These are phyloP conservation scores for Cyclanthera cordifolia DNA, from an alignment of 306 rosid genomes.

Conservation along the genomic window DNA sequence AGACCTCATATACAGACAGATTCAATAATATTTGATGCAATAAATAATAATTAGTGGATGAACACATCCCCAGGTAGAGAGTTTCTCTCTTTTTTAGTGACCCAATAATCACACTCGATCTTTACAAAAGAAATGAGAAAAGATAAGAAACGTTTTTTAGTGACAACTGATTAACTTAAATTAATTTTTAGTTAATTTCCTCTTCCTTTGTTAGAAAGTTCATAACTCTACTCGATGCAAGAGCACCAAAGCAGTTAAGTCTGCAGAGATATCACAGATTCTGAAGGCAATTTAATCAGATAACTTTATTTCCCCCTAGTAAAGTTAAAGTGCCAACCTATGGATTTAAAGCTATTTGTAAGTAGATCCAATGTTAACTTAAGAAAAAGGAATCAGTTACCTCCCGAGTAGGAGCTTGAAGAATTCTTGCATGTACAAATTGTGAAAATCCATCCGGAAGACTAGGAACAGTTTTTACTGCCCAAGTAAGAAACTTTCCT, in stretches of 20 bases:
- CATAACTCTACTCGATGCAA: not conserved
- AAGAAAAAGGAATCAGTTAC: constrained; percentile 27
- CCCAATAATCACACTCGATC: not conserved
- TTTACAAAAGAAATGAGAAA: not conserved
- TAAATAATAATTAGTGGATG: not conserved
- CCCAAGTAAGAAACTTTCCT: constrained; percentile 68
- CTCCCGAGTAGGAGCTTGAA: constrained; percentile 26
- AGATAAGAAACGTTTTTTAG: not conserved
- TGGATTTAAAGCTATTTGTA: not conserved
- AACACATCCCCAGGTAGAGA: not conserved
- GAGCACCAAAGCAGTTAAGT: not conserved
- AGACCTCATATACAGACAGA: not conserved
- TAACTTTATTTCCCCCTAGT: not conserved
- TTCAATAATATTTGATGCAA: not conserved
- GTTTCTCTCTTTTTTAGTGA: not conserved
- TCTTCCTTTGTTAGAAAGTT: not conserved
- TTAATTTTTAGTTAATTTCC: too few relatives aligned
- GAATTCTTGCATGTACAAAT: constrained; percentile 51
- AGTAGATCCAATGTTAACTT: not conserved
- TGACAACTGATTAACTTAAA: not conserved
- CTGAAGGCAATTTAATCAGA: not conserved
- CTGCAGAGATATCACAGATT: not conserved
- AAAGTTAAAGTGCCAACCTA: not conserved
- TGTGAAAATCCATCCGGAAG: constrained; percentile 53
- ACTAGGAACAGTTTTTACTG: constrained; percentile 46